phyloP scores from a whole-genome alignment of 2,329 filamentous ascomycete genomes.

The Phyllosticta capitalensis region DNA sequence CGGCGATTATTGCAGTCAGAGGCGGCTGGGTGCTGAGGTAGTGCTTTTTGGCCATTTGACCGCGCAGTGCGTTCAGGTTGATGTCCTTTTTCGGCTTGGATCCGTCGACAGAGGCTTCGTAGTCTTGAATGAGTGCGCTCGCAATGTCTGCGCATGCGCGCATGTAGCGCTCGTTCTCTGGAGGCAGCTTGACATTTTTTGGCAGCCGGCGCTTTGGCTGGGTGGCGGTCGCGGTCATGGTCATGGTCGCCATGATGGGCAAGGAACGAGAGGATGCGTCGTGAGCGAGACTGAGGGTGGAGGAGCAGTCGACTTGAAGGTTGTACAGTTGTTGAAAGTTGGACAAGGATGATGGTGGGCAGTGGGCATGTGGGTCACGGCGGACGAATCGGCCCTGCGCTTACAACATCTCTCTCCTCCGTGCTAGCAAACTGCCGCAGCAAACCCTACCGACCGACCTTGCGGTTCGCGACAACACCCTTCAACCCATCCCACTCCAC shows the following conservation, averaged over 20 bases:
- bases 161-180: constrained; percentile 91
- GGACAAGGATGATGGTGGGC: constrained; percentile 6
- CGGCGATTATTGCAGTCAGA: constrained; percentile 91
- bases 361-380: not conserved
- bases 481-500: constrained; percentile 8
- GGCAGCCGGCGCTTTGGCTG: constrained; percentile 43
- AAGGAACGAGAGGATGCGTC: not conserved
- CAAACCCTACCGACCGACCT: constrained; percentile 2
- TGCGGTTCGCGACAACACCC: not conserved
- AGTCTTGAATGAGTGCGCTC: constrained; percentile 86
- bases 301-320: not conserved
- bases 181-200: constrained; percentile 68
- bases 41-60: constrained; percentile 88
- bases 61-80: constrained; percentile 81
- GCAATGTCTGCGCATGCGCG: constrained; percentile 94
- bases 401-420: constrained; percentile 9
- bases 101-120: constrained; percentile 68
- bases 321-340: not conserved
- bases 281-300: not conserved
- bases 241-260: constrained; percentile 53
- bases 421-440: constrained; percentile 3
- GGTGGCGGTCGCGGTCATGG: constrained; percentile 39
- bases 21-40: constrained; percentile 79
- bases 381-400: constrained; percentile 10
- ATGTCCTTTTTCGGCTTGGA: constrained; percentile 71